Evolutionary conservation across 331 rosid species (phyloP).

Genomic region (Acacia pycnantha): DNA sequence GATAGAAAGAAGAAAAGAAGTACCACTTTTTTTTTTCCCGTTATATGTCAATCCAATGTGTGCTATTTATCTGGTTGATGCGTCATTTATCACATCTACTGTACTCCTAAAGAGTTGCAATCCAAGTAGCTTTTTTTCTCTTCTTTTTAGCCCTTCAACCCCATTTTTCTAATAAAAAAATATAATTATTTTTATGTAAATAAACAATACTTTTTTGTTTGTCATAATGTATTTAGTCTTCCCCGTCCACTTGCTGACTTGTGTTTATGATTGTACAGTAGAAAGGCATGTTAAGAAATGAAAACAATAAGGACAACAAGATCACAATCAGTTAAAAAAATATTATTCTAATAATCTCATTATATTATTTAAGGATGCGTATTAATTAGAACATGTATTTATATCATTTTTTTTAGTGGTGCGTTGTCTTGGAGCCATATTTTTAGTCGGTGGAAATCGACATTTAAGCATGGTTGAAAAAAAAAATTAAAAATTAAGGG

Average conservation of each 20-base stretch:
- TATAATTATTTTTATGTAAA: background rate
- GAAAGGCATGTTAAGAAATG: background rate
- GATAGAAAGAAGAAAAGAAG: too few relatives aligned
- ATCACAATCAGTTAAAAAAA: constrained; percentile 10
- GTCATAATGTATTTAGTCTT: background rate
- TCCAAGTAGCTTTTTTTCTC: background rate
- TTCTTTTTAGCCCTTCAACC: background rate
- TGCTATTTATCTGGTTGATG: background rate
- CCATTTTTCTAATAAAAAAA: background rate
- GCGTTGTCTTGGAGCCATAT: background rate
- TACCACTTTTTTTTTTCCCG: too few relatives aligned
- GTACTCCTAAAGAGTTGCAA: background rate
- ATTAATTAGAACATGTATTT: too few relatives aligned
- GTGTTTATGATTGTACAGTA: background rate
- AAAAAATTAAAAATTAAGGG: background rate
- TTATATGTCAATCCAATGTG: background rate
- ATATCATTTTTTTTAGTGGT: constrained; percentile 1
- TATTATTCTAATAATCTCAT: background rate
- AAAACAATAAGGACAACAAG: background rate
- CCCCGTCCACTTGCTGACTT: background rate
- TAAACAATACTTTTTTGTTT: background rate
- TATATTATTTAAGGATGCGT: background rate
- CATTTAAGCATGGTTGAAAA: background rate
- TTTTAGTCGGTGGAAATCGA: constrained; percentile 19
- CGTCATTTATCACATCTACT: background rate